These are phyloP conservation scores for Oehlia diaphana DNA, from an alignment of 192 early-diverging fungal genomes.

Conservation along the genomic window DNA sequence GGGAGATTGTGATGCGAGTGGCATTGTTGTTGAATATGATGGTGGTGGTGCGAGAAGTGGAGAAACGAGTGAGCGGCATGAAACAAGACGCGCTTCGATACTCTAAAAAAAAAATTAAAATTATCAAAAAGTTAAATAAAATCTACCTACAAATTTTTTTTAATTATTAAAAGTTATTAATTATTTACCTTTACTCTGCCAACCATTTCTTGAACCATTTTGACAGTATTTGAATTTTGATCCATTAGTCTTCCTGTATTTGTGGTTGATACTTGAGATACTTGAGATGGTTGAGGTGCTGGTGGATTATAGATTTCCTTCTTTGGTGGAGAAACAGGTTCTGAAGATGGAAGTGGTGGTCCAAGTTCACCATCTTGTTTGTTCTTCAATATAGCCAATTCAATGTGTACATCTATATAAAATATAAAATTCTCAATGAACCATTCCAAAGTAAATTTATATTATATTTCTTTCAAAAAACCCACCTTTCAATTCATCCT, in stretches of 20 bases:
- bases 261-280: neutral
- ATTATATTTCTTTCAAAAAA: neutral
- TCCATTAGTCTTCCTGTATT: neutral
- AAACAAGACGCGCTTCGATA: conserved; percentile 70
- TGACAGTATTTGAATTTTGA: conserved; percentile 57
- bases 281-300: neutral
- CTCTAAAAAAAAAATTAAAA: conserved; percentile 39
- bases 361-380: conserved; percentile 39
- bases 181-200: conserved; percentile 66
- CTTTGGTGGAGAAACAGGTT: conserved; percentile 26
- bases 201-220: conserved; percentile 76
- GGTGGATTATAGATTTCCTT: conserved; percentile 18
- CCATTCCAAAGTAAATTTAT: too few species aligned
- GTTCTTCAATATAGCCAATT: conserved; percentile 54
- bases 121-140: too few species aligned
- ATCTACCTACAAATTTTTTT: too few species aligned
- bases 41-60: conserved; percentile 64
- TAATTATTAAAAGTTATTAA: too few species aligned
- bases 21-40: conserved; percentile 42
- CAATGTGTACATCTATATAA: conserved; percentile 50
- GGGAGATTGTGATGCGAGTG: conserved; percentile 30
- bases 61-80: conserved; percentile 73
- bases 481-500: conserved; percentile 70
- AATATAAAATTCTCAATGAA: too few species aligned
- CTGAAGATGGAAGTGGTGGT: conserved; percentile 25